These are phyloP conservation scores for Kodamaea sp. DNA, from an alignment of 1,139 yeast genomes.

Conservation along the genomic window DNA sequence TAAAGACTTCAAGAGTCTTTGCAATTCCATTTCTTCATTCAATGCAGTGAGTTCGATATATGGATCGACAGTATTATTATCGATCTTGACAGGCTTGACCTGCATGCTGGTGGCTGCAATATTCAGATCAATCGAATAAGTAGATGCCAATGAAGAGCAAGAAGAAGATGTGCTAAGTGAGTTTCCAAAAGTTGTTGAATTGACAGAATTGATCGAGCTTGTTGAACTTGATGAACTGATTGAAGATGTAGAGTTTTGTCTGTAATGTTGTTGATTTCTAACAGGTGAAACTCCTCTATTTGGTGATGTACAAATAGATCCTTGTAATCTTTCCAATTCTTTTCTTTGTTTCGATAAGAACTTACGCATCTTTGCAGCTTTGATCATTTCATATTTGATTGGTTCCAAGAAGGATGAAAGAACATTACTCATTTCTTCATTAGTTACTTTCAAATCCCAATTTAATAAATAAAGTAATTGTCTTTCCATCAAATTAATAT, in stretches of 20 bases:
- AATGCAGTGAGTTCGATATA: conserved; percentile 40
- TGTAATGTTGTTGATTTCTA: conserved; percentile 18
- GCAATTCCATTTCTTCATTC: conserved; percentile 40
- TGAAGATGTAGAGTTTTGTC: conserved; percentile 29
- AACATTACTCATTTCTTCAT: conserved; percentile 48
- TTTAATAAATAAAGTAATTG: conserved; percentile 63
- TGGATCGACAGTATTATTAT: conserved; percentile 29
- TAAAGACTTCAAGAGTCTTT: conserved; percentile 29
- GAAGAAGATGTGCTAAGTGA: conserved; percentile 5
- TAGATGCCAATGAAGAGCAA: too few species aligned
- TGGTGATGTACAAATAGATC: conserved; percentile 14
- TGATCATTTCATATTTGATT: conserved; percentile 54
- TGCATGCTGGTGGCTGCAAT: too few species aligned
- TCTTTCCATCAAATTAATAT: conserved; percentile 77
- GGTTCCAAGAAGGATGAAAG: conserved; percentile 58
- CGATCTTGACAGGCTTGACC: conserved; percentile 5
- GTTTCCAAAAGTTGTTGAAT: background rate
- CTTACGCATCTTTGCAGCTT: conserved; percentile 34
- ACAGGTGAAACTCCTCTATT: conserved; percentile 4
- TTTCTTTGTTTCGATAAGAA: conserved; percentile 26
- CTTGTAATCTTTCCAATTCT: conserved; percentile 5
- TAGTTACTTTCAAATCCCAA: conserved; percentile 63
- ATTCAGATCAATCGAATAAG: too few species aligned
- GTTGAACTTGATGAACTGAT: conserved; percentile 12
- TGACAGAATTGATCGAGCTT: background rate